Evolutionary conservation across 176 grass and related monocot species (phyloP), one percentile per base, ranked within the genome.

Genomic region (Elaeis guineensis): DNA sequence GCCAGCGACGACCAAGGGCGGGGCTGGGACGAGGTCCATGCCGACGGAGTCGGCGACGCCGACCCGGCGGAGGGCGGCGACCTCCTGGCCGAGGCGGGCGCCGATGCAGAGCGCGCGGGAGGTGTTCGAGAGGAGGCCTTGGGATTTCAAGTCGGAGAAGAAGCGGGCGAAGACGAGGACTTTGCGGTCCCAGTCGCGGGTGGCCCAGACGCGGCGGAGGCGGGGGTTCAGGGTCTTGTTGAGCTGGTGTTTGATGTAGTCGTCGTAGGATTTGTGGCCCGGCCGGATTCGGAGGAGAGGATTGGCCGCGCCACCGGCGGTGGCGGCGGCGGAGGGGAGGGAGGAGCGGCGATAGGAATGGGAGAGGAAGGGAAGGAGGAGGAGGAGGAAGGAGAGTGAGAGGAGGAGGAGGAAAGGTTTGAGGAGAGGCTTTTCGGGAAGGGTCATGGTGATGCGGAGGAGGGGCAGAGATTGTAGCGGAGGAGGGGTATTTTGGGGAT

Each of bases 161-260:
- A 73, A 22, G 16, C 54, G 44, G 3, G 83, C 67, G 83, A 96
- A 96, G 54, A 80, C 78, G 54, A 23, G 9, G 3, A 90, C 83
- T 69, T 96, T 96, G 65, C 86, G 92, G 0, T 25, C 72, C 92
- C 92, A 96, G 75, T 96, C 92, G 2, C 92, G 86, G 1, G 92
- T 96, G 2, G 91, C 86, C 92, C 92, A 96, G 5, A 96, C 68
- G 16, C 59, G 75, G 28, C 87, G 92, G 62, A 96, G 92, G 39
- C 78, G 87, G 16, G 92, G 81, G 77, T 96, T 70, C 6, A 90
- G 87, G 5, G 92, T 96, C 81, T 96, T 96, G 80, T 90, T 96
- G 2, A 96, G 86, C 80, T 96, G 92, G 72, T 85, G 87, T 0
- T 78, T 78, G 57, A 90, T 60, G 78, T 96, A 96, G 55, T 96